A percentile compares a stretch with the other conserved stretches of the same genome.
phyloP scores from a whole-genome alignment of 2,329 filamentous ascomycete genomes.

The Talaromyces sp. region DNA sequence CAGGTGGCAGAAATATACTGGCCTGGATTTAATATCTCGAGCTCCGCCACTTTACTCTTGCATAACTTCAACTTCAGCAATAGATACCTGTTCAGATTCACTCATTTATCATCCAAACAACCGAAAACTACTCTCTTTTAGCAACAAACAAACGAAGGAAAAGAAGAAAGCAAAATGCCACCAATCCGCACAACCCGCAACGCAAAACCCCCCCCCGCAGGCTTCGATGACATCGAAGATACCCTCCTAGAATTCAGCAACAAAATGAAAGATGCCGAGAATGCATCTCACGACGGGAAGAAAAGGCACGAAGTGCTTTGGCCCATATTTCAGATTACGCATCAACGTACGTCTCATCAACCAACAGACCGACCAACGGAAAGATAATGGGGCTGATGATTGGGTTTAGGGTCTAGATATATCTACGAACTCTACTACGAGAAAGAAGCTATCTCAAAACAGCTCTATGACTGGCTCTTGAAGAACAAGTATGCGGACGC shows the following conservation, averaged over 20 bases:
- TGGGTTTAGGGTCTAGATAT: constrained; percentile 65
- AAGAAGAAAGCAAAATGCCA: constrained; percentile 50
- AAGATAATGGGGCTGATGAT: constrained; percentile 9
- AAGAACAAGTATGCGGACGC: constrained; percentile 96
- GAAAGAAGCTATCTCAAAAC: constrained; percentile 89
- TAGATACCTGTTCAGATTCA: not conserved
- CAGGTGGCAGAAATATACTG: constrained; percentile 24
- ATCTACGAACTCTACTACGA: constrained; percentile 98
- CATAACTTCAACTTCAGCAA: not conserved
- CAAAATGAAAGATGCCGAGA: constrained; percentile 78
- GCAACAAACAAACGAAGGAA: not conserved
- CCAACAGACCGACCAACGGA: not conserved
- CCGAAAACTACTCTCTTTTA: not conserved
- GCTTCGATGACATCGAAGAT: constrained; percentile 67
- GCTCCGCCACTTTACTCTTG: not conserved
- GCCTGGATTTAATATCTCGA: not conserved
- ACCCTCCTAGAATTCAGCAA: constrained; percentile 65
- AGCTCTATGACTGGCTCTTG: constrained; percentile 90
- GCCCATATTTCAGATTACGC: constrained; percentile 96
- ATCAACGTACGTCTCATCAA: constrained; percentile 64
- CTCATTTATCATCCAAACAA: not conserved
- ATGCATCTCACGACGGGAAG: constrained; percentile 73
- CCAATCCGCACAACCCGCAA: constrained; percentile 58
- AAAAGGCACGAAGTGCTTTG: constrained; percentile 89
- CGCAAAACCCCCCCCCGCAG: constrained; percentile 63